Evolutionary conservation across 768 basidiomycete genomes (phyloP), one percentile per base, ranked within the genome.

Genomic region (Trametes maxima): DNA sequence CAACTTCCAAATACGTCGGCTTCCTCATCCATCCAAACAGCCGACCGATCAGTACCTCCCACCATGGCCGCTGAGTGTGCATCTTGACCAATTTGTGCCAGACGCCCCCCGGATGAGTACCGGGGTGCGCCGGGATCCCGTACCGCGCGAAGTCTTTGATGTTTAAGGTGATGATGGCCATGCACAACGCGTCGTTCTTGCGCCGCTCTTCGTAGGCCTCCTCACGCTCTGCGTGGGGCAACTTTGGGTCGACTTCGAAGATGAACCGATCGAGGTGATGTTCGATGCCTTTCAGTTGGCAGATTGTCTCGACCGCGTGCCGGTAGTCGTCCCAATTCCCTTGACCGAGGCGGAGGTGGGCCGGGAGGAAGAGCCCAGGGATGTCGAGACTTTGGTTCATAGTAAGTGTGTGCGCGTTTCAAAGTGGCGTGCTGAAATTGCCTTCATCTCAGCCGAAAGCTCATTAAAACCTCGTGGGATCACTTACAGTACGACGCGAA

Each of bases 301-400:
- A 53, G 37, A 40, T 40, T 8, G 52, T 53, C 39, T 53, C 52
- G 37, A 53, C 21, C 21, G 52, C 52, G 12, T 53, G 52, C 13
- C 40, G 19, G 39, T 21, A 53, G 14, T 53, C 52, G 16, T 13
- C 22, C 52, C 52, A 53, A 17, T 53, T 53, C 11, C 39, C 42
- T 13, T 37, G 22, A 6, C 52, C 52, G 5, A 53, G 52, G 5
- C 52, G 52, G 11, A 53, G 52, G 39, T 42, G 52, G 10, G 37
- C 21, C 21, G 52, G 52, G 39, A 53, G 52, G 52, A 53, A 40
- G 39, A 53, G 52, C 14, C 28, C 52, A 21, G 52, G 52, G 21
- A 53, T 53, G 22, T 53, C 47, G 47, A 48, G 5, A 28, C 14
- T 25, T 8, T 33, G 25, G 47, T 33, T 33, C 47, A 48, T 48